These are phyloP conservation scores for Chalciporus piperatus DNA, from an alignment of 768 basidiomycete species.

Conservation along the genomic window DNA sequence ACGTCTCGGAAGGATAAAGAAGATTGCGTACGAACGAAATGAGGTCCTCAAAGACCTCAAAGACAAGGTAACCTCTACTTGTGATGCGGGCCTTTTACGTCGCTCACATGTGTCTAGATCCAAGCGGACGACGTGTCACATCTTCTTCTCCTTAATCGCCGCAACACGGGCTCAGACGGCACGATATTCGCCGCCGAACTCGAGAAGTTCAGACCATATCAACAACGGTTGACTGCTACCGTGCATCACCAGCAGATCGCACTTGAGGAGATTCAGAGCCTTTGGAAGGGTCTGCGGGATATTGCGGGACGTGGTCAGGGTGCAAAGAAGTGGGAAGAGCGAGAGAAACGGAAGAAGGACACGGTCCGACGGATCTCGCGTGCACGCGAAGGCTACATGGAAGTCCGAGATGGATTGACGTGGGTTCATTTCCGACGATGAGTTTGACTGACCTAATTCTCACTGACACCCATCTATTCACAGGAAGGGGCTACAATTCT, in stretches of 20 bases:
- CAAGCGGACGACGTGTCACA: slow-evolving; percentile 97
- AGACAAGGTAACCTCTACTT: slow-evolving; percentile 65
- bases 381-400: slow-evolving; percentile 83
- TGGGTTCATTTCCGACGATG: slow-evolving; percentile 39
- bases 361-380: slow-evolving; percentile 64
- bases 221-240: slow-evolving; percentile 75
- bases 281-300: slow-evolving; percentile 74
- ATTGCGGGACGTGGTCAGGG: slow-evolving; percentile 73
- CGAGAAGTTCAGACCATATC: slow-evolving; percentile 93
- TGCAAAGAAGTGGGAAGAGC: slow-evolving; percentile 77
- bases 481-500: slow-evolving; percentile 89
- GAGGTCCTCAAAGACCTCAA: slow-evolving; percentile 93
- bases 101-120: slow-evolving; percentile 49
- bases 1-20: slow-evolving; percentile 68
- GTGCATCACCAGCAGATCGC: slow-evolving; percentile 72
- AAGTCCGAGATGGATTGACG: slow-evolving; percentile 82
- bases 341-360: slow-evolving; percentile 78
- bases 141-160: slow-evolving; percentile 84
- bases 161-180: slow-evolving; percentile 79
- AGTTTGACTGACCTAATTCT: slow-evolving; percentile 4
- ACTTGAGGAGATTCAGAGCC: slow-evolving; percentile 68
- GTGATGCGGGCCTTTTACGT: not conserved
- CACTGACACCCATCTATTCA: not conserved
- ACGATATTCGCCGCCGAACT: slow-evolving; percentile 89
- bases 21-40: slow-evolving; percentile 80